Evolutionary conservation across 768 basidiomycete genomes (phyloP).

Genomic region (Kwoniella dejecticola): DNA sequence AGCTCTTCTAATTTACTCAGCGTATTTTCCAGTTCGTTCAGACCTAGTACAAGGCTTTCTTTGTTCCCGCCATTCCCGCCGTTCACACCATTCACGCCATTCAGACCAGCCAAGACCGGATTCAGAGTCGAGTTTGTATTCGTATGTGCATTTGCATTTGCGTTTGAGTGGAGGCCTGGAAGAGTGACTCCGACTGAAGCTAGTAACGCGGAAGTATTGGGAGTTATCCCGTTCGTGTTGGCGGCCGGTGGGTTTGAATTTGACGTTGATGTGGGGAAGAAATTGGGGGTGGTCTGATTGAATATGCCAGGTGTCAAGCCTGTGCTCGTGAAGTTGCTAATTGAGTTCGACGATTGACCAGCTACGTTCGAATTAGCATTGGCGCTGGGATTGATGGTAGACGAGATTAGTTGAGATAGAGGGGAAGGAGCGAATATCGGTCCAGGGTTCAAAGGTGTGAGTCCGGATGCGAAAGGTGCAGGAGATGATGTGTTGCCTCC

Average conservation of each 20-base stretch:
- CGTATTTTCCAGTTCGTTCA: conserved; percentile 7
- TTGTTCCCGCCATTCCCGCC: too few species aligned
- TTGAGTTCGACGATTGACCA: background rate
- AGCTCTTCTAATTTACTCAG: conserved; percentile 3
- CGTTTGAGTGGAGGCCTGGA: too few species aligned
- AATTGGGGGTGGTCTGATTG: too few species aligned
- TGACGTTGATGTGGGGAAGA: too few species aligned
- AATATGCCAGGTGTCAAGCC: too few species aligned
- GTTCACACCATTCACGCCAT: too few species aligned
- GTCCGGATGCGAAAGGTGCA: background rate
- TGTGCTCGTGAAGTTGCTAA: background rate
- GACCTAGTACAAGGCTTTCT: background rate
- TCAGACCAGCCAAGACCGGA: too few species aligned
- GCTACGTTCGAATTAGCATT: background rate
- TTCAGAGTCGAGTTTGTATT: too few species aligned
- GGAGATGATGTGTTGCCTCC: too few species aligned
- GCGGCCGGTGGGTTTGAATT: too few species aligned
- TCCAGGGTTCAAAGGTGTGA: background rate
- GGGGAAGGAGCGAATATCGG: conserved; percentile 22
- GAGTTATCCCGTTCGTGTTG: conserved; percentile 13
- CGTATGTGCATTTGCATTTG: too few species aligned
- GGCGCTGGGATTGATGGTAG: background rate
- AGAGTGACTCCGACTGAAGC: conserved; percentile 7
- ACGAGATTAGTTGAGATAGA: conserved; percentile 11
- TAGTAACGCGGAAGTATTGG: conserved; percentile 19